Conservation (phyloP, 192 early-diverging fungal species). For the Geranomyces michiganensis region DNA sequence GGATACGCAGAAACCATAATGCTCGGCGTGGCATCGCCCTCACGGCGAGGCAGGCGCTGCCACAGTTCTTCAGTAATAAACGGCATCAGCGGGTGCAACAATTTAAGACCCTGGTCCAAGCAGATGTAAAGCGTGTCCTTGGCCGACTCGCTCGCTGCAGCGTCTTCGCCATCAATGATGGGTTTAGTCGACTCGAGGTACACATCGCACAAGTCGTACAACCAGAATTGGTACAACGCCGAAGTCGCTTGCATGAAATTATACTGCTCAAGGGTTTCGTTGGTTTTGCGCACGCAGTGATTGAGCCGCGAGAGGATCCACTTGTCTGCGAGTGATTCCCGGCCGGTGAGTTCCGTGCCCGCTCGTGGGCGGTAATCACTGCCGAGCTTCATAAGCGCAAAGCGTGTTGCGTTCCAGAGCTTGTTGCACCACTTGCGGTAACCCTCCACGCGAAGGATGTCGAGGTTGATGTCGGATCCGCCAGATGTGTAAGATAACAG, state of each 20-base stretch:
- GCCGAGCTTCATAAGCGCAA: conserved; percentile 95
- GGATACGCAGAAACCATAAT: conserved; percentile 79
- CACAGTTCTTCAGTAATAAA: conserved; percentile 99
- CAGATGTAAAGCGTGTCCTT: conserved; percentile 94
- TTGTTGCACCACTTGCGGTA: conserved; percentile 99
- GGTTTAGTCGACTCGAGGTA: conserved; percentile 87
- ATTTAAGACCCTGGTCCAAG: conserved; percentile 85
- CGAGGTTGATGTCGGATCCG: conserved; percentile 90
- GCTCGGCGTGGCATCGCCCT: conserved; percentile 61
- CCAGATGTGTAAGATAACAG: conserved; percentile 54
- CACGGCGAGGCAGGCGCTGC: conserved; percentile 88
- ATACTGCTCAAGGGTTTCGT: conserved; percentile 73
- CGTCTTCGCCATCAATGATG: conserved; percentile 70
- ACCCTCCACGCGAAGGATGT: conserved; percentile 94
- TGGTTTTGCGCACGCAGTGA: conserved; percentile 74
- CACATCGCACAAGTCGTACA: conserved; percentile 96
- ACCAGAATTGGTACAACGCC: conserved; percentile 90
- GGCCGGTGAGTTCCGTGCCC: conserved; percentile 63
- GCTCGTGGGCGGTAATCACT: conserved; percentile 76
- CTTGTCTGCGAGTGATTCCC: conserved; percentile 83
- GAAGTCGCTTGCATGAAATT: conserved; percentile 94
- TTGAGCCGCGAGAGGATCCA: conserved; percentile 95
- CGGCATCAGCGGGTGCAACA: conserved; percentile 98
- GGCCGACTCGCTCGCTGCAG: conserved; percentile 50
- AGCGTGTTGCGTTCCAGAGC: conserved; percentile 97